These are phyloP conservation scores for Quercus glauca DNA, from an alignment of 306 rosid genomes.

Conservation along the genomic window DNA sequence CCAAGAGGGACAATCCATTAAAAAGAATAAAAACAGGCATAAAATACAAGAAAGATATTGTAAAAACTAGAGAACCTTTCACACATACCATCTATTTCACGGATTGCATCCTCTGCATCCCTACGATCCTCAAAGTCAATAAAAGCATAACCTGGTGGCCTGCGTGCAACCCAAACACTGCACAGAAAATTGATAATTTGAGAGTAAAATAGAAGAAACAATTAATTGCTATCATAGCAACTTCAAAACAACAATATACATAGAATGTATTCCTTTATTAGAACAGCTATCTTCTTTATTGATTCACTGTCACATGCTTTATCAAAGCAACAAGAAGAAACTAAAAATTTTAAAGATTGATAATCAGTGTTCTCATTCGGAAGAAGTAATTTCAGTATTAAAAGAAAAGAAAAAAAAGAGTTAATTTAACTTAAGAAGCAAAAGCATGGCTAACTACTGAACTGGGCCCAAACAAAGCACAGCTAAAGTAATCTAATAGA, in stretches of 20 bases:
- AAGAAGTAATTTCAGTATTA: neutral
- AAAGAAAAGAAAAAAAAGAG: neutral
- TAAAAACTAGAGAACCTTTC: neutral
- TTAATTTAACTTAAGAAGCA: neutral
- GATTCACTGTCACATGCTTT: neutral
- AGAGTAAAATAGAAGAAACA: neutral
- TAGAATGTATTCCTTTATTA: neutral
- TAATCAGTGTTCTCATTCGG: neutral
- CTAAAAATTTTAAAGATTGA: neutral
- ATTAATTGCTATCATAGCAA: neutral
- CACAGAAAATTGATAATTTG: conserved; percentile 1
- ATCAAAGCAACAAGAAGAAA: neutral
- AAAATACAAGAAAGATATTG: neutral
- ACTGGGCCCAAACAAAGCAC: neutral
- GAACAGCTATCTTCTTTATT: neutral
- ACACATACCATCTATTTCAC: conserved; percentile 84
- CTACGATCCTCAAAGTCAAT: conserved; percentile 89
- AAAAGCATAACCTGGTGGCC: conserved; percentile 99
- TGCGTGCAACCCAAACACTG: conserved; percentile 99
- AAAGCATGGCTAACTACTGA: neutral
- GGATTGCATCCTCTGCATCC: conserved; percentile 93
- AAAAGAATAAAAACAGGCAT: neutral
- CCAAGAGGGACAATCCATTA: no score
- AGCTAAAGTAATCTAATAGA: neutral
- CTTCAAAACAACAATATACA: neutral